Base-by-base conservation (phyloP, 805 yeast species). In the Saccharomycopsis sp. region DNA sequence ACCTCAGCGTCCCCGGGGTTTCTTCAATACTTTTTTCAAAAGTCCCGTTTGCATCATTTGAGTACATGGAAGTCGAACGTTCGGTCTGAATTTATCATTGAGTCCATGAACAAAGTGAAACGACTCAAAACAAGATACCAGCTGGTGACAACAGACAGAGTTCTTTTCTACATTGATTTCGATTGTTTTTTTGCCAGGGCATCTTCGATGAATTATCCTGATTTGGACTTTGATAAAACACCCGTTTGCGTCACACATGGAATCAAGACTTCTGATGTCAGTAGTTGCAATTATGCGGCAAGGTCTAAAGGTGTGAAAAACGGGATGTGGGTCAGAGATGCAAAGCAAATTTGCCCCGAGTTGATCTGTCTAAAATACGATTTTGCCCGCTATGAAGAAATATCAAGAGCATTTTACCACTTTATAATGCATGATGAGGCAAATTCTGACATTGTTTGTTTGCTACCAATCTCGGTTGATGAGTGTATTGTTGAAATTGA, bases 111-210 rank as follows among this genome's bases (percentile, higher is more conserved):
- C 4, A 50, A 50, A 36, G 12, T 46, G 41, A 26, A 29, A 38
- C n/a, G n/a, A n/a, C n/a, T 29, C 53, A 34, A 34, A 40, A 25
- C 30, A 32, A 9, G 27, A 9, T 25, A 25, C n/a, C 2, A 25
- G 12, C 12, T 18, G 8, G 9, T n/a, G n/a, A 34, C 12, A 9
- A n/a, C 32, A n/a, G 17, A 9, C 25, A 21, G 20, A 13, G 19
- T 69, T 1, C 71, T 88, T 7, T 55, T 88, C 41, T 96, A 89
- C 57, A 68, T 89, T 25, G 98, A 89, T 57, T 89, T 87, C 58
- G 98, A 89, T 57, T 86, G 95, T 49, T 89, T 92, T 53, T 89
- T 89, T 60, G 96, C 88, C 2, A 71, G 94, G 0, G 96, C 81
- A 0, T 82, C 96, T 0, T 71, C 84, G 2, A 60, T 77, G 41